Conservation (phyloP, 2,329 filamentous ascomycete species). For the Hypomyces perniciosus region DNA sequence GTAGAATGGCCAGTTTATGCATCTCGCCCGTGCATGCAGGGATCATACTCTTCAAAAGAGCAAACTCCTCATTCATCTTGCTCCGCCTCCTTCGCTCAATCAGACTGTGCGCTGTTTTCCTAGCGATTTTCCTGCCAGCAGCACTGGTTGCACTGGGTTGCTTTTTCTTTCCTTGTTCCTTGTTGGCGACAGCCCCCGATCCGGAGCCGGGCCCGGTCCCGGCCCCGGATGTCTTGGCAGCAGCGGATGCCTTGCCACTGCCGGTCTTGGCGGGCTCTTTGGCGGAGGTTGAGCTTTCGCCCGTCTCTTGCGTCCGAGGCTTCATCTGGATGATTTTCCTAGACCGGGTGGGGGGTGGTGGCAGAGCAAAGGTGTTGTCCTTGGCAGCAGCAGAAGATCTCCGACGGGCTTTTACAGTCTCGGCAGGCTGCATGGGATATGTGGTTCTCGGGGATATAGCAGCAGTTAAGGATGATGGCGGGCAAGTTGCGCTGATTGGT, state of each 20-base stretch:
- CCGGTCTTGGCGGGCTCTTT: constrained; percentile 20
- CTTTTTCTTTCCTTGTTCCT: constrained; percentile 61
- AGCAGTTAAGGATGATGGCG: constrained; percentile 9
- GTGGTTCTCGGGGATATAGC: constrained; percentile 22
- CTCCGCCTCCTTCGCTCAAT: constrained; percentile 85
- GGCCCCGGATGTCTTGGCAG: constrained; percentile 16
- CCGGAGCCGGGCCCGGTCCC: constrained; percentile 15
- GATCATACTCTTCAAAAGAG: constrained; percentile 87
- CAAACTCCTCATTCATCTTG: constrained; percentile 99
- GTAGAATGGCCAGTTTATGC: constrained; percentile 94
- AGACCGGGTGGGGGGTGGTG: constrained; percentile 84
- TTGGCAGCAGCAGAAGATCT: constrained; percentile 42
- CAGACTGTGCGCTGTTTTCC: constrained; percentile 92
- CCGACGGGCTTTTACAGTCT: constrained; percentile 48
- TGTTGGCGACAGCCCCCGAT: constrained; percentile 18
- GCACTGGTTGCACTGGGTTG: constrained; percentile 69
- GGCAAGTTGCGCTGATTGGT: constrained; percentile 17
- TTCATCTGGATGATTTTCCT: constrained; percentile 99
- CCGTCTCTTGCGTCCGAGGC: constrained; percentile 44
- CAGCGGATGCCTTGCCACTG: constrained; percentile 17
- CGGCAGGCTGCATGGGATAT: constrained; percentile 44
- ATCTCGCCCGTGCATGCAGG: constrained; percentile 95
- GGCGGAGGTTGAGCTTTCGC: constrained; percentile 18
- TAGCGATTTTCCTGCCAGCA: constrained; percentile 86
- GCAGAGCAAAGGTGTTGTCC: constrained; percentile 67